Evolutionary conservation across 1,284 basidiomycete species (phyloP), one percentile per base, ranked within the genome.

Genomic region (Polyporus tsugae): DNA sequence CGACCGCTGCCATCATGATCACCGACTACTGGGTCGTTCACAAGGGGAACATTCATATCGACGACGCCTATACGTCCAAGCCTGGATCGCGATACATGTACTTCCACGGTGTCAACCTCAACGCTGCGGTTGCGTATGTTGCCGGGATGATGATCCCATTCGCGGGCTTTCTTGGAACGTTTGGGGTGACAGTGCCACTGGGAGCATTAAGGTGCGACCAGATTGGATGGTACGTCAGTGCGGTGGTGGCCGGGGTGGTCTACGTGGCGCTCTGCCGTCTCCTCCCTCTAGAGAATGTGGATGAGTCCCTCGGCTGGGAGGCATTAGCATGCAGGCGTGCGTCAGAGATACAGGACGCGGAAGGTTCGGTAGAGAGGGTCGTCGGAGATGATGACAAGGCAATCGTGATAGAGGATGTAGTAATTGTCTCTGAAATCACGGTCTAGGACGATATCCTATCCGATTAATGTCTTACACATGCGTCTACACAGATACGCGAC

Each of bases 21-120:
- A 63, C 70, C 53, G 75, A 76, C 75, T 76, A 76, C 69, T 77
- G 75, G 74, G 49, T 76, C 71, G 73, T 77, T 35, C 74, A 74
- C 55, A 63, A 62, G 38, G 75, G 75, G 4, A 76, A 77, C 57
- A 73, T 77, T 68, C 49, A 69, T 19, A 69, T 77, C 65, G 60
- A 57, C 52, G 69, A 74, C 33, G 73, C 72, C 59, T 77, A 75
- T 68, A 70, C 67, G 25, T 75, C 74, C 25, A 35, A 36, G 52
- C 67, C 68, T n/a, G 72, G 72, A 29, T 64, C 73, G 46, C 67
- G 70, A 57, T 77, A 77, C 72, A 75, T 76, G 73, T 76, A 76
- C 70, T 72, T 62, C 38, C 70, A 71, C 69, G 75, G 76, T 6
- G 69, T 76, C 69, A 77, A 76, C 70, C 57, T 72, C n/a, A 72